Conservation (phyloP, 371 early-diverging fungal species). For the Batkoa obscura region DNA sequence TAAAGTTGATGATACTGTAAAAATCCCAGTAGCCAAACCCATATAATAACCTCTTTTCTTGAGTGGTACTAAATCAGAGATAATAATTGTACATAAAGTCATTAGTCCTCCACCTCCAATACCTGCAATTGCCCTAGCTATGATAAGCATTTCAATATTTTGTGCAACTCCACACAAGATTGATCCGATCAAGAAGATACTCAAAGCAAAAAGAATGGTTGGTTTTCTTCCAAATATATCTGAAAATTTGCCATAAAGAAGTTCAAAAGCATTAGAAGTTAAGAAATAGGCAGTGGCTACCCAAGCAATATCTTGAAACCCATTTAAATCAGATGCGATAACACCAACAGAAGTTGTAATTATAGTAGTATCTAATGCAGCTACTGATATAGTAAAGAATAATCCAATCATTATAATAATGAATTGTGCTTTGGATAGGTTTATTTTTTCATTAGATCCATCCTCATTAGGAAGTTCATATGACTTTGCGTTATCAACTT, state of each 20-base stretch:
- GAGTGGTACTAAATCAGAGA: constrained; percentile 11
- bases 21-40: constrained; percentile 10
- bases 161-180: constrained; percentile 43
- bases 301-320: constrained; percentile 36
- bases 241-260: constrained; percentile 34
- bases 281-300: constrained; percentile 34
- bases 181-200: constrained; percentile 37
- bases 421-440: background rate
- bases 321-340: constrained; percentile 44
- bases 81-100: constrained; percentile 24
- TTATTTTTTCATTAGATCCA: too few species aligned
- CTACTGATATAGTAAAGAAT: constrained; percentile 43
- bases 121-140: constrained; percentile 42
- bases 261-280: constrained; percentile 28
- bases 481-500: too few species aligned
- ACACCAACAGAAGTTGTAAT: constrained; percentile 53
- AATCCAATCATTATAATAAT: constrained; percentile 14
- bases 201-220: constrained; percentile 33
- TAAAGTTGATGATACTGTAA: constrained; percentile 16
- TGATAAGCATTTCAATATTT: constrained; percentile 39
- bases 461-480: too few species aligned
- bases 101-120: constrained; percentile 41
- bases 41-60: background rate
- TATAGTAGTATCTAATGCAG: constrained; percentile 53
- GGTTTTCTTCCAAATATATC: constrained; percentile 49